These are phyloP conservation scores for Boletales sp. DNA, from an alignment of 768 basidiomycete species.

Conservation along the genomic window DNA sequence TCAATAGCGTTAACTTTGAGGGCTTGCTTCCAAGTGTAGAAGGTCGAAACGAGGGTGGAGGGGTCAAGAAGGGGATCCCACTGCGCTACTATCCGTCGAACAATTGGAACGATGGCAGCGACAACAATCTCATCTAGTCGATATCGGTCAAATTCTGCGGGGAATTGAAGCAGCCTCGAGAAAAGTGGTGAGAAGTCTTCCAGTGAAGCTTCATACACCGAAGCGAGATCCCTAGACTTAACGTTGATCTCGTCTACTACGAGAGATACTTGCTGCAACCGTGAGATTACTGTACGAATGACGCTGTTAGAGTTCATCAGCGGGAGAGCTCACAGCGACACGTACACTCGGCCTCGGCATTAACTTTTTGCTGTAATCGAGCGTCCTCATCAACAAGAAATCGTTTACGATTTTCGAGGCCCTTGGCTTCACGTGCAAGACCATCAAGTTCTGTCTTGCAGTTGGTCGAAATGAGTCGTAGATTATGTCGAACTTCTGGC, in stretches of 20 bases:
- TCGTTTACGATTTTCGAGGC: slow-evolving; percentile 74
- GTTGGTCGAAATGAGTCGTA: slow-evolving; percentile 79
- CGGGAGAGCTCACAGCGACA: slow-evolving; percentile 2
- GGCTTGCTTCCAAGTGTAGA: slow-evolving; percentile 66
- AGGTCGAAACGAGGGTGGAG: slow-evolving; percentile 54
- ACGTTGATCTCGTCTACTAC: slow-evolving; percentile 68
- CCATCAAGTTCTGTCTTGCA: slow-evolving; percentile 85
- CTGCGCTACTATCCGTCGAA: slow-evolving; percentile 65
- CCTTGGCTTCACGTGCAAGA: slow-evolving; percentile 85
- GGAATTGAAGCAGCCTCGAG: slow-evolving; percentile 68
- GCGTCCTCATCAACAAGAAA: slow-evolving; percentile 69
- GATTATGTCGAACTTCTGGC: slow-evolving; percentile 96
- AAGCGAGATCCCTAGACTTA: slow-evolving; percentile 60
- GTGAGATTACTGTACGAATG: slow-evolving; percentile 58
- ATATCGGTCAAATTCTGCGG: slow-evolving; percentile 72
- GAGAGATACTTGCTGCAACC: slow-evolving; percentile 72
- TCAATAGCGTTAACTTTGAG: slow-evolving; percentile 55
- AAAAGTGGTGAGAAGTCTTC: slow-evolving; percentile 72
- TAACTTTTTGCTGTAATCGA: slow-evolving; percentile 63
- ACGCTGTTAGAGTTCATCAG: slow-evolving; percentile 4
- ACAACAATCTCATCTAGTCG: slow-evolving; percentile 89
- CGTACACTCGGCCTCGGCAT: slow-evolving; percentile 76
- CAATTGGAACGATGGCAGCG: slow-evolving; percentile 79
- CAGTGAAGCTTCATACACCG: slow-evolving; percentile 67
- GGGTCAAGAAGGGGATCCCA: slow-evolving; percentile 90